Evolutionary conservation across 768 basidiomycete genomes (phyloP).

Genomic region (Rhodotorula kratochvilovae): DNA sequence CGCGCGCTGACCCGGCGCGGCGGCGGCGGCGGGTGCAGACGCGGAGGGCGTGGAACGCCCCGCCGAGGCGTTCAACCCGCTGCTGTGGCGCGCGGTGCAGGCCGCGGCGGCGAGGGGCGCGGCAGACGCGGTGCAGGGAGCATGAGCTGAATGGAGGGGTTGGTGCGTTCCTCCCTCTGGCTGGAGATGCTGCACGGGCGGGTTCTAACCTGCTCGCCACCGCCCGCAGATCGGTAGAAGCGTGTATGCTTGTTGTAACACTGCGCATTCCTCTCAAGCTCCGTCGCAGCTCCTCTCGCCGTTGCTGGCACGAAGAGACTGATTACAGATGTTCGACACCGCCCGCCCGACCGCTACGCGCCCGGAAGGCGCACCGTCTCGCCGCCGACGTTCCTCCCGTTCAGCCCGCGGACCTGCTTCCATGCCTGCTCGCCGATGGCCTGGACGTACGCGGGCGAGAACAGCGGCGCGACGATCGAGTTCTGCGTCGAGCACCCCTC

Average conservation of each 20-base stretch:
- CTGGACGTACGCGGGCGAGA: neutral
- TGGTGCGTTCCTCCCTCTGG: neutral
- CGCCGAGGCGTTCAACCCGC: slow-evolving; percentile 40
- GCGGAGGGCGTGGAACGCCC: too few relatives aligned
- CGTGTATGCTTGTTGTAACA: neutral
- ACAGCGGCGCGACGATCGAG: neutral
- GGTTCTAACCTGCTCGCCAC: too few relatives aligned
- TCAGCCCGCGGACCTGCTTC: neutral
- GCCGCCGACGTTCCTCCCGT: too few relatives aligned
- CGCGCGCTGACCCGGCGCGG: neutral
- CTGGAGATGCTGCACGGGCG: too few relatives aligned
- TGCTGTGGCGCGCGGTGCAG: slow-evolving; percentile 73
- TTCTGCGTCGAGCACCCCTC: neutral
- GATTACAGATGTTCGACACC: too few relatives aligned
- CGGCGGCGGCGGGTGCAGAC: neutral
- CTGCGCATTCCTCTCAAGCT: neutral
- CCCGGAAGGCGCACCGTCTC: neutral
- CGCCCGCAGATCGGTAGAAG: neutral
- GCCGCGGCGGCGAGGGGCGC: slow-evolving; percentile 56
- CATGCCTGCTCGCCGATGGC: neutral
- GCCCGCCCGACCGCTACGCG: too few relatives aligned
- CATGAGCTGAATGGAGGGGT: neutral
- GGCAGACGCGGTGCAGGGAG: neutral
- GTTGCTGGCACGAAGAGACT: too few relatives aligned
- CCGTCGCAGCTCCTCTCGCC: too few relatives aligned